Conservation (phyloP, 73 alveolate species). For the Paramecium biaurelia region DNA sequence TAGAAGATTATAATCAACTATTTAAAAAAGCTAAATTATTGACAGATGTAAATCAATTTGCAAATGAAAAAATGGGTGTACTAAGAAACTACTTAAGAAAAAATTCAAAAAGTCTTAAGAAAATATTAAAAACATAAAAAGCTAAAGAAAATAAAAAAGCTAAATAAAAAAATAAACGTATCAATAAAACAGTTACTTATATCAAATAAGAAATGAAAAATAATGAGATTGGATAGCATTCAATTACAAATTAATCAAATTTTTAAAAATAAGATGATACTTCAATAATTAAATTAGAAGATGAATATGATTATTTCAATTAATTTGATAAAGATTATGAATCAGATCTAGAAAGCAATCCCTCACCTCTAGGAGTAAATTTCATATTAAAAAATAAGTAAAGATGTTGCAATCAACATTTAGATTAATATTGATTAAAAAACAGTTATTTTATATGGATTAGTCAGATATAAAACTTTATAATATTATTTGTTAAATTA, state of each 20-base stretch:
- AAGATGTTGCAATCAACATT: neutral
- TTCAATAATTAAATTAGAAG: neutral
- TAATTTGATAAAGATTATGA: neutral
- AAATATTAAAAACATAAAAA: neutral
- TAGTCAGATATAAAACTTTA: neutral
- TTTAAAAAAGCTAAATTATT: neutral
- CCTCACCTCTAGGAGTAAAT: neutral
- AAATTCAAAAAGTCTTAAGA: neutral
- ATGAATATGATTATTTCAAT: neutral
- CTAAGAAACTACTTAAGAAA: conserved; percentile 10
- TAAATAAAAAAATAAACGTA: neutral
- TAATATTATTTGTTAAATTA: neutral
- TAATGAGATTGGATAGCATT: neutral
- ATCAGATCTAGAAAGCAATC: neutral
- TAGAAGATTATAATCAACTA: conserved; percentile 33
- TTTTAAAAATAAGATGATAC: neutral
- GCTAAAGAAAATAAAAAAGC: neutral
- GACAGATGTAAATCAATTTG: neutral
- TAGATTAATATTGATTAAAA: neutral
- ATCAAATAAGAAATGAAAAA: neutral
- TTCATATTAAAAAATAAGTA: neutral
- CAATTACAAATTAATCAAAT: neutral
- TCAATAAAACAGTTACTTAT: neutral
- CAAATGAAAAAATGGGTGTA: conserved; percentile 8
- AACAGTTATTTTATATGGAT: neutral